A percentile compares a stretch with the other conserved stretches of the same genome.
phyloP scores from a whole-genome alignment of 495 filamentous ascomycete species.

The Acidiella bohemica region DNA sequence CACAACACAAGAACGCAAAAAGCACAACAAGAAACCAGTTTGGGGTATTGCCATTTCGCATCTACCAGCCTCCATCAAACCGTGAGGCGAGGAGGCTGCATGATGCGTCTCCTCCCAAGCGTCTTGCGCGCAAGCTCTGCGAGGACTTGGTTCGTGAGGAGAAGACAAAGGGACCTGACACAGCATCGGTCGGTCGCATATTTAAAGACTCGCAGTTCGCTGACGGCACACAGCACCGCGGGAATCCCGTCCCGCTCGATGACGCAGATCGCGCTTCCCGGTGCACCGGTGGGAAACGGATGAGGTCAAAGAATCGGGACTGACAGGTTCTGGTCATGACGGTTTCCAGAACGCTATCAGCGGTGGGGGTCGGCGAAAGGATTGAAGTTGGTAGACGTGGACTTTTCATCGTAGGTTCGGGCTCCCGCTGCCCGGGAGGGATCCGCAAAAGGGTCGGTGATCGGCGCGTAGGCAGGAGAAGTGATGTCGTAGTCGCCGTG shows the following conservation, averaged over 20 bases:
- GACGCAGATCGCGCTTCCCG: constrained; percentile 1
- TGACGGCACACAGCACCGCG: constrained; percentile 3
- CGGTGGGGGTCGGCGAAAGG: constrained; percentile 24
- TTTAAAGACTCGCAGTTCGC: constrained; percentile 17
- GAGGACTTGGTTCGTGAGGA: too few relatives aligned
- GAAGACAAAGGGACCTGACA: constrained; percentile 15
- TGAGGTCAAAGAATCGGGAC: constrained; percentile 31
- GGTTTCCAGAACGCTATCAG: constrained; percentile 17
- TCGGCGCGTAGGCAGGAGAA: too few relatives aligned
- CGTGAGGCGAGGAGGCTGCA: constrained; percentile 7
- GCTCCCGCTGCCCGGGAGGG: too few relatives aligned
- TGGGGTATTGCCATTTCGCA: too few relatives aligned
- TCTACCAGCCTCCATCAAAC: too few relatives aligned
- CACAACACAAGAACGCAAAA: constrained; percentile 25
- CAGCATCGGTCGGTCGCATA: constrained; percentile 22
- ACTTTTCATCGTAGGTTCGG: too few relatives aligned
- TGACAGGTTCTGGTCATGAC: constrained; percentile 16
- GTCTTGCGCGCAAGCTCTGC: constrained; percentile 4
- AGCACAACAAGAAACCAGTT: constrained; percentile 19
- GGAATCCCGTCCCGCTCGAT: too few relatives aligned
- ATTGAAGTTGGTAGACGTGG: too few relatives aligned
- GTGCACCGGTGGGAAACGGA: constrained; percentile 22
- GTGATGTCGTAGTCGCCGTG: constrained; percentile 25
- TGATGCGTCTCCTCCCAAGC: constrained; percentile 11
- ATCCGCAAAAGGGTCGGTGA: too few relatives aligned